A percentile compares a stretch with the other conserved stretches of the same genome.
Evolutionary conservation across 164 flowering plant species (phyloP).

Genomic region (Nelumbo lutea): DNA sequence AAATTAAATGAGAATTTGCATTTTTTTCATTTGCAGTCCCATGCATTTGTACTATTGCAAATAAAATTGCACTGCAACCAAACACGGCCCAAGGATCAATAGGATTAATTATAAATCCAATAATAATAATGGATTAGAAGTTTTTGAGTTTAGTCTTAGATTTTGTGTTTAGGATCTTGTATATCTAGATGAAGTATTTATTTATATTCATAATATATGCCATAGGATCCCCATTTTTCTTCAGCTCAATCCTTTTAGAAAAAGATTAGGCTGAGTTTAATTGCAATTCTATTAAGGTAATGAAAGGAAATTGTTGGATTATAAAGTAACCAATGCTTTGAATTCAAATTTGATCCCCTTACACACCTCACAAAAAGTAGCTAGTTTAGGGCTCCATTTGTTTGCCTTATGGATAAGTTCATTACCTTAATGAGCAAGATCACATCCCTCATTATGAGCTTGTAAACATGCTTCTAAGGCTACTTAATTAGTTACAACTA

Average conservation of each 20-base stretch:
- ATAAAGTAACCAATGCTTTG: background rate
- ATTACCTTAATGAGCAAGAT: constrained; percentile 9
- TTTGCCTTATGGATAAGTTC: constrained; percentile 4
- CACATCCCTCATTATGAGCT: constrained; percentile 15
- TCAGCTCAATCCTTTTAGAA: constrained; percentile 3
- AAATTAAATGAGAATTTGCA: too few species aligned
- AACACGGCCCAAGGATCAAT: too few species aligned
- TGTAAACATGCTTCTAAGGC: constrained; percentile 16
- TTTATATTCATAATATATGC: too few species aligned
- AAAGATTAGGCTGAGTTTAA: constrained; percentile 1
- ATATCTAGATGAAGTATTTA: too few species aligned
- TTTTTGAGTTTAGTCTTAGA: too few species aligned
- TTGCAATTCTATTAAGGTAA: background rate
- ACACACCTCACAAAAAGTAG: background rate
- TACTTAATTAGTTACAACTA: constrained; percentile 10
- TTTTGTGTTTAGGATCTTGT: too few species aligned
- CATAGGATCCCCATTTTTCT: background rate
- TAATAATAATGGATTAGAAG: too few species aligned
- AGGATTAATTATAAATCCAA: too few species aligned
- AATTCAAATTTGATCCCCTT: constrained; percentile 6
- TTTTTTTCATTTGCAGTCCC: too few species aligned
- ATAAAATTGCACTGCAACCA: too few species aligned
- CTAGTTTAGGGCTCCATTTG: constrained; percentile 5
- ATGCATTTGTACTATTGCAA: too few species aligned
- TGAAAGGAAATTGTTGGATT: background rate